Percentiles rank a stretch among this genome's conserved stretches.
Evolutionary conservation across 2,329 filamentous ascomycete genomes (phyloP).

Genomic region (Davidsoniella virescens): DNA sequence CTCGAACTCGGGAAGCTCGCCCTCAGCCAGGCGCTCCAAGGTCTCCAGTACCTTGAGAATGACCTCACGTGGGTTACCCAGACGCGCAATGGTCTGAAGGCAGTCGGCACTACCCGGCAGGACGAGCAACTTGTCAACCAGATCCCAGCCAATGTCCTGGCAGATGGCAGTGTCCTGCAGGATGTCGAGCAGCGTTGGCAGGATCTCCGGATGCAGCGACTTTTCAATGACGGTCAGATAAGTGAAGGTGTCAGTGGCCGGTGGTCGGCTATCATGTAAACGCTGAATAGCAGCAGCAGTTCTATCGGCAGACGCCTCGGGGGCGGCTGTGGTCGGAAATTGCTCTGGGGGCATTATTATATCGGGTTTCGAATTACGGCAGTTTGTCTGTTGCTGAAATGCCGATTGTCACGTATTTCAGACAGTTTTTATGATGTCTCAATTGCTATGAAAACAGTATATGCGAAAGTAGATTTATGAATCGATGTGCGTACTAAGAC

Average conservation of each 20-base stretch:
- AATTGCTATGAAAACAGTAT: too few relatives aligned
- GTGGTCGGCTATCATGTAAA: slow-evolving; percentile 32
- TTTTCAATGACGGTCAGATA: slow-evolving; percentile 67
- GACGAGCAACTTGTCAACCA: slow-evolving; percentile 57
- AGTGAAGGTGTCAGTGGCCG: slow-evolving; percentile 49
- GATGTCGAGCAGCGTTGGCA: slow-evolving; percentile 52
- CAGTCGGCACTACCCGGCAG: slow-evolving; percentile 53
- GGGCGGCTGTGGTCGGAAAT: background rate
- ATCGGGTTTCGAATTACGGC: background rate
- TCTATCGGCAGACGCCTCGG: background rate
- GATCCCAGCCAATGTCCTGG: slow-evolving; percentile 68
- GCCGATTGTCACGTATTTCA: background rate
- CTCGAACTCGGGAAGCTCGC: slow-evolving; percentile 20
- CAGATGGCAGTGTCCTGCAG: slow-evolving; percentile 53
- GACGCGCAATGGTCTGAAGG: slow-evolving; percentile 55
- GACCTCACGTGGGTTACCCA: slow-evolving; percentile 68
- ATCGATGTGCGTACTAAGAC: background rate
- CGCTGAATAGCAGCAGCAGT: slow-evolving; percentile 27
- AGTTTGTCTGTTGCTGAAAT: background rate
- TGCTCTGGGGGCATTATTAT: background rate
- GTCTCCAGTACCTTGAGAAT: slow-evolving; percentile 66
- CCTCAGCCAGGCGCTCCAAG: slow-evolving; percentile 36
- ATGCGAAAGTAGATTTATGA: background rate
- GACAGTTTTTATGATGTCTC: background rate
- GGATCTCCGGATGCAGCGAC: slow-evolving; percentile 48